phyloP scores from a whole-genome alignment of 257 asterid species.

The Solanum neorickii region DNA sequence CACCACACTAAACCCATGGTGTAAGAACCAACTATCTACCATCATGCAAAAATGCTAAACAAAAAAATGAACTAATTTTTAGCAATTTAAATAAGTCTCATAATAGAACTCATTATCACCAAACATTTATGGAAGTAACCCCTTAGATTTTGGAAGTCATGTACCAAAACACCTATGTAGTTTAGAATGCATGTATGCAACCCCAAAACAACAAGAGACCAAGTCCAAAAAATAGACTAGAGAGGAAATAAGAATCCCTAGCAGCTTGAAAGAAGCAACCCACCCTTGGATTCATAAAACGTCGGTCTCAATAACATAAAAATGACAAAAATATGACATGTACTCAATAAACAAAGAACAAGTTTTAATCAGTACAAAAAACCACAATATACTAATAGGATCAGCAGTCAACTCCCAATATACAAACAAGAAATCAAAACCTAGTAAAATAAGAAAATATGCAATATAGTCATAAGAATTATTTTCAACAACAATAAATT shows the following conservation, averaged over 20 bases:
- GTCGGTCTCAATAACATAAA: too few relatives aligned
- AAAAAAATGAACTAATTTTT: too few relatives aligned
- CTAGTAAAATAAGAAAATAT: too few relatives aligned
- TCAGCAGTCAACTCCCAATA: background rate
- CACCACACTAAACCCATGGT: background rate
- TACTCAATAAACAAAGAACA: background rate
- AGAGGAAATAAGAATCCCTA: background rate
- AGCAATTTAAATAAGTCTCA: background rate
- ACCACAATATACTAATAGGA: background rate
- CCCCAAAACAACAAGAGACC: too few relatives aligned
- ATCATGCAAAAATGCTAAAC: background rate
- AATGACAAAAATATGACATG: too few relatives aligned
- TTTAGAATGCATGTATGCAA: background rate
- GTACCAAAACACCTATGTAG: background rate
- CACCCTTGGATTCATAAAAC: background rate
- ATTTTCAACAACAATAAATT: background rate
- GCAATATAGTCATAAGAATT: background rate
- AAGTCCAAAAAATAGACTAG: background rate
- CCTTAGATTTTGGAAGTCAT: too few relatives aligned
- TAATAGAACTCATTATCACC: background rate
- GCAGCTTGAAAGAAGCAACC: background rate
- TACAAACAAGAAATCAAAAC: background rate
- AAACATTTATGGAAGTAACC: background rate
- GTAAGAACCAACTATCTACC: background rate
- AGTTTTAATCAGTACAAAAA: background rate